Percentiles rank a stretch among this genome's conserved stretches.
Conservation (phyloP, 371 early-diverging fungal species). For the Mortierella sp. region DNA sequence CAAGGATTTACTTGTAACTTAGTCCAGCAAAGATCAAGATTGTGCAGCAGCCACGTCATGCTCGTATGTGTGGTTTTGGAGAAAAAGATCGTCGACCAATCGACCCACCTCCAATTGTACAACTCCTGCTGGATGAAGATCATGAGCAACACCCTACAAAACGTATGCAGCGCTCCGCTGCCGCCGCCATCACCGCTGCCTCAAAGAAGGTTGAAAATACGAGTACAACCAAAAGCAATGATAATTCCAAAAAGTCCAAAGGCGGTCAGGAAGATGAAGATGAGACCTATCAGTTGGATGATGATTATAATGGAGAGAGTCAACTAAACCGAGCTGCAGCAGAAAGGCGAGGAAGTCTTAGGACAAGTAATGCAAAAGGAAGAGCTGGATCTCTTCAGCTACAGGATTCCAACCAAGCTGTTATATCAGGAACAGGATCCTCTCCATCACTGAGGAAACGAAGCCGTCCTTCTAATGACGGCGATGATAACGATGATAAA, state of each 20-base stretch:
- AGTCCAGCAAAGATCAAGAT: slow-evolving; percentile 58
- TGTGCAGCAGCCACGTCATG: slow-evolving; percentile 84
- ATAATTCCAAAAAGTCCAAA: slow-evolving; percentile 5
- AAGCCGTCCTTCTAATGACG: slow-evolving; percentile 2
- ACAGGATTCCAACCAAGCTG: not conserved
- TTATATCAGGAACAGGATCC: not conserved
- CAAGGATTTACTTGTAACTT: not conserved
- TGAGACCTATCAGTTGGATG: slow-evolving; percentile 22
- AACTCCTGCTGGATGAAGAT: slow-evolving; percentile 64
- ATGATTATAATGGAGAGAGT: slow-evolving; percentile 13
- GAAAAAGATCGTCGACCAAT: slow-evolving; percentile 82
- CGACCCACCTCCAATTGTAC: slow-evolving; percentile 78
- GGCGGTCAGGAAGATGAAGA: slow-evolving; percentile 12
- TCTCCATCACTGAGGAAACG: slow-evolving; percentile 28
- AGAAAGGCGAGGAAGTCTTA: not conserved
- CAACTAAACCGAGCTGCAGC: not conserved
- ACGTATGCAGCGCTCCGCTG: slow-evolving; percentile 23
- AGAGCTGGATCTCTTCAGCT: slow-evolving; percentile 10
- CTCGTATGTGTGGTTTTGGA: slow-evolving; percentile 88
- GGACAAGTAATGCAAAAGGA: slow-evolving; percentile 1
- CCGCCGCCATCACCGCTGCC: not conserved
- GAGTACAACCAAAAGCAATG: not conserved
- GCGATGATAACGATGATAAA: slow-evolving; percentile 2
- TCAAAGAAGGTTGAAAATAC: not conserved
- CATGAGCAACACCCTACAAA: slow-evolving; percentile 55